A percentile compares a stretch with the other conserved stretches of the same genome.
Evolutionary conservation across 148 eudicot genomes (phyloP).

Genomic region (Fagopyrum tataricum): DNA sequence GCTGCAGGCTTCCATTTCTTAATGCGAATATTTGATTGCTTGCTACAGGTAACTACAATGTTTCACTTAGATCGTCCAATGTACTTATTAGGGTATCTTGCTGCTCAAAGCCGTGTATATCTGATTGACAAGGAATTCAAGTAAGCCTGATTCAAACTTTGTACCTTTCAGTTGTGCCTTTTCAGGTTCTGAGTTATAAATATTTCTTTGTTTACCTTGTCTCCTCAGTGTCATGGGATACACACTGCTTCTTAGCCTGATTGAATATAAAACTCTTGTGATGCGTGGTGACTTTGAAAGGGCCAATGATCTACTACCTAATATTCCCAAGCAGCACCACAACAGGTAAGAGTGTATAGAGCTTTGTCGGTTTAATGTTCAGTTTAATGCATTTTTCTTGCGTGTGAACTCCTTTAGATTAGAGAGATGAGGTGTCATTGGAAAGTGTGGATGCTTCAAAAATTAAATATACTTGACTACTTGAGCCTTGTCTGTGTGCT

Average conservation of each 20-base stretch:
- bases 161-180: not conserved
- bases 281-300: slow-evolving; percentile 96
- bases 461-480: not conserved
- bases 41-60: slow-evolving; percentile 90
- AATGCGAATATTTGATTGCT: not conserved
- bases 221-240: slow-evolving; percentile 81
- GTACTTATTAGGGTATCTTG: slow-evolving; percentile 96
- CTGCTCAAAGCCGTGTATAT: slow-evolving; percentile 91
- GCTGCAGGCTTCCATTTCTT: not conserved
- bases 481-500: not conserved
- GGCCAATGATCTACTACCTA: slow-evolving; percentile 73
- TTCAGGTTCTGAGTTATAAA: not conserved
- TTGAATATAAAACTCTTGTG: slow-evolving; percentile 97
- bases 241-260: slow-evolving; percentile 83
- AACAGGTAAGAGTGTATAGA: slow-evolving; percentile 50
- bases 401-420: not conserved
- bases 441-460: not conserved
- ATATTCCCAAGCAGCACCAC: slow-evolving; percentile 95
- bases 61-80: slow-evolving; percentile 98
- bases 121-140: slow-evolving; percentile 96
- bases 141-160: slow-evolving; percentile 38
- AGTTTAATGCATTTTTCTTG: slow-evolving; percentile 10
- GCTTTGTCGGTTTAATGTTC: not conserved
- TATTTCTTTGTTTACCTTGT: slow-evolving; percentile 10
- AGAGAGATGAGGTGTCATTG: not conserved